phyloP scores from a whole-genome alignment of 345 rosid species.

The Pseudoturritis turrita region DNA sequence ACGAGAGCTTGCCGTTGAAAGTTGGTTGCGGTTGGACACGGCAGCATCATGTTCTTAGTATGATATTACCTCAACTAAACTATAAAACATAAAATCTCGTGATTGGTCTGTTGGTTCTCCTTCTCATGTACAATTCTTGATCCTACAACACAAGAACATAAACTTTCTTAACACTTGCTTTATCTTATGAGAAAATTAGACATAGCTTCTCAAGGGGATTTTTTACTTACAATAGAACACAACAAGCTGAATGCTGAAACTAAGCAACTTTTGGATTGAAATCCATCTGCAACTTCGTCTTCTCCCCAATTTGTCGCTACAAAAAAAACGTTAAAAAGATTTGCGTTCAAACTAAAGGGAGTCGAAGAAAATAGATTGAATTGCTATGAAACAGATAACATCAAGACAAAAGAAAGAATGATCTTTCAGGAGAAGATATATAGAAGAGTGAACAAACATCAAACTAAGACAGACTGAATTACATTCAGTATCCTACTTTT shows the following conservation, averaged over 20 bases:
- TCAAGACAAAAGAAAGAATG: not conserved
- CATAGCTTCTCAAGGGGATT: not conserved
- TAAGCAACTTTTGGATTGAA: conserved; percentile 33
- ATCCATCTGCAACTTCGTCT: conserved; percentile 28
- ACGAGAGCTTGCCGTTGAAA: not conserved
- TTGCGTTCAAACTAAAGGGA: not conserved
- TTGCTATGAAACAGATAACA: not conserved
- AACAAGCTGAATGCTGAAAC: conserved; percentile 1
- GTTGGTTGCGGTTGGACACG: not conserved
- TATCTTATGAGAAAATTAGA: not conserved
- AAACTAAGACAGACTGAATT: not conserved
- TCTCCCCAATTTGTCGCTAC: conserved; percentile 54
- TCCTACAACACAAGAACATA: not conserved
- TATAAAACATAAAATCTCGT: not conserved
- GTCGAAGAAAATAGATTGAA: not conserved
- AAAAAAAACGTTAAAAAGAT: not conserved
- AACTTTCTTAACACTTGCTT: not conserved
- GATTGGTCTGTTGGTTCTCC: not conserved
- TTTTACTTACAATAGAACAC: conserved; percentile 7
- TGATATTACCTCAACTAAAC: conserved; percentile 1
- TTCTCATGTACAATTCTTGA: not conserved
- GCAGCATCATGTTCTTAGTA: not conserved
- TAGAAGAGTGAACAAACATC: not conserved
- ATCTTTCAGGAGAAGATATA: not conserved
- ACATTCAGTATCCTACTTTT: not conserved